phyloP scores from a whole-genome alignment of 2,329 filamentous ascomycete genomes.

The Hymenoscyphus fructigenus region DNA sequence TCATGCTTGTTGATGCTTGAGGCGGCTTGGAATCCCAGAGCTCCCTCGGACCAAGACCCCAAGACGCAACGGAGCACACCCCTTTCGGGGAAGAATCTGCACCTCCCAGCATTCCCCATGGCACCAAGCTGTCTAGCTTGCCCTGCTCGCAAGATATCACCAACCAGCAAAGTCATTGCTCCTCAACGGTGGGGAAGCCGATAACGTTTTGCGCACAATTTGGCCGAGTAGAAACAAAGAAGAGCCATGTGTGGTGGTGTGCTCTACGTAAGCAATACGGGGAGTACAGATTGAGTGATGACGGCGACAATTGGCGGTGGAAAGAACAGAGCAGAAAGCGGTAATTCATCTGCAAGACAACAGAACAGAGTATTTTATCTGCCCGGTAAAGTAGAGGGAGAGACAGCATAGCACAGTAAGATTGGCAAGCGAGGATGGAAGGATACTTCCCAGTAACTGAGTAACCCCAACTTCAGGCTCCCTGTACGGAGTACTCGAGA shows the following conservation, averaged over 20 bases:
- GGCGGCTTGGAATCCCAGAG: background rate
- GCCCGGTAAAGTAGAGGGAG: no score
- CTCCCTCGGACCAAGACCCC: background rate
- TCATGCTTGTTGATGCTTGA: background rate
- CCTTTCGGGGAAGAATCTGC: background rate
- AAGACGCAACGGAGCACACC: background rate
- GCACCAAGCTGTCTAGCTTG: background rate
- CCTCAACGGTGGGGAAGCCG: background rate
- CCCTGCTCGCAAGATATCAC: background rate
- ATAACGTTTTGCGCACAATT: background rate
- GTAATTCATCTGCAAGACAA: no score
- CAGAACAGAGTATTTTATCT: no score
- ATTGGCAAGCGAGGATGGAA: no score
- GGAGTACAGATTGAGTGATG: no score
- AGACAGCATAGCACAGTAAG: no score
- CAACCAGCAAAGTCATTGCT: conserved; percentile 1
- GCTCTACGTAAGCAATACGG: background rate
- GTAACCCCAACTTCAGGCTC: no score
- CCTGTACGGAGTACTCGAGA: no score
- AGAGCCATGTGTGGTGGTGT: background rate
- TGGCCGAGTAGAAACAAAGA: background rate
- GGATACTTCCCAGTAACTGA: no score
- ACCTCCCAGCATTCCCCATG: conserved; percentile 2
- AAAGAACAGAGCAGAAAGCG: background rate
- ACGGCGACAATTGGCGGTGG: background rate